Evolutionary conservation across 306 rosid genomes (phyloP).

Genomic region (Prunus davidiana): DNA sequence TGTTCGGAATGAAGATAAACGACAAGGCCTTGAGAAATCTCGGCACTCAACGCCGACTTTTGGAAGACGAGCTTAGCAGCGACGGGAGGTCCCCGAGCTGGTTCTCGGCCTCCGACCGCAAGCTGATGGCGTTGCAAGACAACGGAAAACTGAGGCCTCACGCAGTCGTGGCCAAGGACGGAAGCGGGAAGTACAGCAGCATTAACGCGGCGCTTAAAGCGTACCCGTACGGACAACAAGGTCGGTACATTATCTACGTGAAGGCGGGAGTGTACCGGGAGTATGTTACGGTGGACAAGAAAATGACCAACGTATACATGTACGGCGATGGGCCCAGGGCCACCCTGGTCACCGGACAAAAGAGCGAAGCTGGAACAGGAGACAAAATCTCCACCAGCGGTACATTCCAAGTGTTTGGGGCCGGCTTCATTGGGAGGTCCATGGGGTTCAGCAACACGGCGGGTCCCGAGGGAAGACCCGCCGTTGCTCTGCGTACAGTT

Average conservation of each 20-base stretch:
- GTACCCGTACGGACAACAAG: constrained; percentile 36
- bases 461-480: constrained; percentile 61
- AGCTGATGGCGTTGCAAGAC: constrained; percentile 31
- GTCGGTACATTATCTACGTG: constrained; percentile 55
- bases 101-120: constrained; percentile 49
- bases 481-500: constrained; percentile 77
- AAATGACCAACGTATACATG: constrained; percentile 32
- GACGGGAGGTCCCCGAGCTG: constrained; percentile 50
- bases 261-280: constrained; percentile 66
- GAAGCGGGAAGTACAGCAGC: constrained; percentile 50
- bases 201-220: constrained; percentile 44
- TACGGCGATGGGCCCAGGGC: constrained; percentile 66
- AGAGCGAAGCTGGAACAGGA: constrained; percentile 14
- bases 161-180: constrained; percentile 72
- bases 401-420: neutral
- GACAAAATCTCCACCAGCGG: constrained; percentile 37
- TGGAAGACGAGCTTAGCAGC: constrained; percentile 18
- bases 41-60: constrained; percentile 43
- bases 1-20: constrained; percentile 34
- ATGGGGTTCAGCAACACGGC: constrained; percentile 71
- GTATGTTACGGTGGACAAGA: constrained; percentile 31
- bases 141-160: constrained; percentile 17
- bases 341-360: constrained; percentile 57
- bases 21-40: constrained; percentile 14
- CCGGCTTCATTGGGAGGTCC: constrained; percentile 41